A percentile compares a stretch with the other conserved stretches of the same genome.
These are phyloP conservation scores for Myochromella boudieri DNA, from an alignment of 768 basidiomycete species.

Conservation along the genomic window DNA sequence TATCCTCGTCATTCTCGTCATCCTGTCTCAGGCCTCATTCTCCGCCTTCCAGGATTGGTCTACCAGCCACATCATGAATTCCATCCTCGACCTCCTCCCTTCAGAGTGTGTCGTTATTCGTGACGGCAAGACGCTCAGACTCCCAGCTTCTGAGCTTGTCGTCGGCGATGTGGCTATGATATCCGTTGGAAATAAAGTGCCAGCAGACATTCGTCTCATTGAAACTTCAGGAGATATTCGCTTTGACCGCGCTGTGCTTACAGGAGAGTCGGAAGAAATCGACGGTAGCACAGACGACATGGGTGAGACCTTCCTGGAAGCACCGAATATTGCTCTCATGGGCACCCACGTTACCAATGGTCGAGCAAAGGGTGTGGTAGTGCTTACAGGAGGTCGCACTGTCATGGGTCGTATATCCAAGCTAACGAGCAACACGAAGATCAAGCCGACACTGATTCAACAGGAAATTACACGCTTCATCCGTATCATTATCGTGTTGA, in stretches of 20 bases:
- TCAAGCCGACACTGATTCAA: slow-evolving; percentile 47
- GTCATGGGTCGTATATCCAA: slow-evolving; percentile 56
- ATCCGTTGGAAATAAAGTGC: slow-evolving; percentile 19
- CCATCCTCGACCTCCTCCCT: slow-evolving; percentile 18
- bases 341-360: slow-evolving; percentile 44
- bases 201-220: slow-evolving; percentile 51
- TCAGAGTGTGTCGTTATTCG: slow-evolving; percentile 17
- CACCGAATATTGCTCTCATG: slow-evolving; percentile 47
- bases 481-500: slow-evolving; percentile 46
- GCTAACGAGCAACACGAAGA: slow-evolving; percentile 46
- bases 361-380: slow-evolving; percentile 38
- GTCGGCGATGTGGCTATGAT: slow-evolving; percentile 17
- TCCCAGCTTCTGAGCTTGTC: slow-evolving; percentile 16
- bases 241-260: slow-evolving; percentile 54
- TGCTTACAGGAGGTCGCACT: slow-evolving; percentile 42
- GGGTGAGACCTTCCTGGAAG: slow-evolving; percentile 49
- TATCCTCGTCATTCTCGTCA: slow-evolving; percentile 15
- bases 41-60: slow-evolving; percentile 19
- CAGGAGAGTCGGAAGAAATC: slow-evolving; percentile 48
- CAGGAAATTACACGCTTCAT: slow-evolving; percentile 51
- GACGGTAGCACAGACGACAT: slow-evolving; percentile 45
- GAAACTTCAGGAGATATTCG: slow-evolving; percentile 50
- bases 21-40: slow-evolving; percentile 13
- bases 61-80: slow-evolving; percentile 19
- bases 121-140: slow-evolving; percentile 14